A percentile compares a stretch with the other conserved stretches of the same genome.
Conservation (phyloP, 352 stramenopile genomes). For the Phytophthora syringae region DNA sequence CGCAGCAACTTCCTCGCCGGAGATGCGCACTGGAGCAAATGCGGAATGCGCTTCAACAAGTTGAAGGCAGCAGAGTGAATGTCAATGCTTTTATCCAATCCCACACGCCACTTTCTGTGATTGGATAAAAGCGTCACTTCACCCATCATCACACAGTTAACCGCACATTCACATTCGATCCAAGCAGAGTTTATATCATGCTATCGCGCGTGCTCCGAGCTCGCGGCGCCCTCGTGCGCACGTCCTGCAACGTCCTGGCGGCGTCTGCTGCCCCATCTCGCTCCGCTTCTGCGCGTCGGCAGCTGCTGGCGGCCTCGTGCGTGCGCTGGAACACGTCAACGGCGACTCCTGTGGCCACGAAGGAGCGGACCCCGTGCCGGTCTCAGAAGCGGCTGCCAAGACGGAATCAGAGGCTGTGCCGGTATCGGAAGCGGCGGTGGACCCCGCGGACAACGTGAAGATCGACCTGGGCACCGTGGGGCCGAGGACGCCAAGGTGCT, state of each 20-base stretch:
- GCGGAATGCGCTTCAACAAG: slow-evolving; percentile 50
- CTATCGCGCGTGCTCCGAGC: slow-evolving; percentile 25
- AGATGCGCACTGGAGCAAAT: slow-evolving; percentile 66
- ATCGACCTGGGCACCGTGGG: slow-evolving; percentile 63
- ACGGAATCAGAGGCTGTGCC: slow-evolving; percentile 10
- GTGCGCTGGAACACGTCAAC: slow-evolving; percentile 33
- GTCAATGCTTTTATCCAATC: too few species aligned
- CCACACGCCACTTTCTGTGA: too few species aligned
- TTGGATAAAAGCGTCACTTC: too few species aligned
- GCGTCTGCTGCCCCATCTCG: slow-evolving; percentile 3
- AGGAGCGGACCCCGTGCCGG: too few species aligned
- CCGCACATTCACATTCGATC: slow-evolving; percentile 5
- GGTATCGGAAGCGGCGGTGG: slow-evolving; percentile 11
- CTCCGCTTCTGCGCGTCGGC: slow-evolving; percentile 12
- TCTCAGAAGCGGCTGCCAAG: background rate
- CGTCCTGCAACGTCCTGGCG: slow-evolving; percentile 11
- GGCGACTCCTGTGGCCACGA: background rate
- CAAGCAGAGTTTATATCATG: slow-evolving; percentile 11
- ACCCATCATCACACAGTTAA: too few species aligned
- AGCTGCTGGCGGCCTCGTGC: slow-evolving; percentile 23
- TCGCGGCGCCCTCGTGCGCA: slow-evolving; percentile 22
- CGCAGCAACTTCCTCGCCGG: slow-evolving; percentile 68
- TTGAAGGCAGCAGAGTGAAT: too few species aligned
- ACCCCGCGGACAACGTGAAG: slow-evolving; percentile 40
- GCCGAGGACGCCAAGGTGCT: slow-evolving; percentile 71